Percentiles rank a stretch among this genome's conserved stretches.
These are phyloP conservation scores for Lasiosphaeria hispida DNA, from an alignment of 495 filamentous ascomycete species.

Conservation along the genomic window DNA sequence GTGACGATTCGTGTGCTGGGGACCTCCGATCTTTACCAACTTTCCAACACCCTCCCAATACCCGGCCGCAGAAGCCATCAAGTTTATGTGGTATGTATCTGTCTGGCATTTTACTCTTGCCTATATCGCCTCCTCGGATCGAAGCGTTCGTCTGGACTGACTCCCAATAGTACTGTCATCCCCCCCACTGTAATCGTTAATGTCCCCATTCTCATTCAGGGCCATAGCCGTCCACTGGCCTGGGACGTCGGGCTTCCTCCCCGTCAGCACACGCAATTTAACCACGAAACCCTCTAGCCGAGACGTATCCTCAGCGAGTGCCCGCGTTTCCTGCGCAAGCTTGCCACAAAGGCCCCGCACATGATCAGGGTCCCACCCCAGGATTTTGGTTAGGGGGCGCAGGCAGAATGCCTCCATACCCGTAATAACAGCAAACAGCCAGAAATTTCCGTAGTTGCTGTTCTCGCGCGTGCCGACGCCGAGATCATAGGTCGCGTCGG, in stretches of 20 bases:
- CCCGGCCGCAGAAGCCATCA: no score
- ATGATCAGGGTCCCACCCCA: conserved; percentile 54
- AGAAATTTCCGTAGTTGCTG: conserved; percentile 61
- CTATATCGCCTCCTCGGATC: conserved; percentile 16
- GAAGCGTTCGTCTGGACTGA: conserved; percentile 16
- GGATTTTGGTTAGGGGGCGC: conserved; percentile 57
- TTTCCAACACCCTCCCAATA: no score
- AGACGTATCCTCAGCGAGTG: conserved; percentile 41
- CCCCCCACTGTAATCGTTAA: conserved; percentile 22
- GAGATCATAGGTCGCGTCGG: conserved; percentile 52
- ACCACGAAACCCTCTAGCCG: conserved; percentile 41
- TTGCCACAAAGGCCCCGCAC: conserved; percentile 55
- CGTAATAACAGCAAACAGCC: conserved; percentile 61
- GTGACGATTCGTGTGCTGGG: no score
- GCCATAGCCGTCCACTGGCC: conserved; percentile 27
- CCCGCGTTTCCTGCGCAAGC: conserved; percentile 52
- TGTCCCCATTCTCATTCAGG: conserved; percentile 27
- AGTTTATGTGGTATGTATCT: background rate
- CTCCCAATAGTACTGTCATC: conserved; percentile 35
- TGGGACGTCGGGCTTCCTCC: conserved; percentile 49
- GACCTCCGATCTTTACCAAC: no score
- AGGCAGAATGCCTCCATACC: conserved; percentile 62
- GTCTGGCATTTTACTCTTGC: background rate
- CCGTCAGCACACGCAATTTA: conserved; percentile 54
- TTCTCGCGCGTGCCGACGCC: conserved; percentile 57